A percentile compares a stretch with the other conserved stretches of the same genome.
Evolutionary conservation across 495 filamentous ascomycete genomes (phyloP).

Genomic region (Trichodelitschia bisporula): DNA sequence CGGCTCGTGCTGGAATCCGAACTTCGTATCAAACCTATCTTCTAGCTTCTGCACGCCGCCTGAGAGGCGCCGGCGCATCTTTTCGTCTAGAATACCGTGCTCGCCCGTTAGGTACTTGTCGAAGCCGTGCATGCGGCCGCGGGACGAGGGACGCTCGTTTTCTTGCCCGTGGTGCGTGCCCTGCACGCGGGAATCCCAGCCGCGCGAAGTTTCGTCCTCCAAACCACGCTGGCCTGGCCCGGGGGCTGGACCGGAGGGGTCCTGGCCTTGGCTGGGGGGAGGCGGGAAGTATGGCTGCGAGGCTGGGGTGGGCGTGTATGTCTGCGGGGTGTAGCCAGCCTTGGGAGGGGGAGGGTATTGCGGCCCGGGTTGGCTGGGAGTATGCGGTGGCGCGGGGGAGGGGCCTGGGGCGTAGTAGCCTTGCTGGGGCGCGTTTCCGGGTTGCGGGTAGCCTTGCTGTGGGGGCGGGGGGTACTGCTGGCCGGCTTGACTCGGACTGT

Average conservation of each 20-base stretch:
- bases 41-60: conserved; percentile 8
- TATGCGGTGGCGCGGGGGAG: no score
- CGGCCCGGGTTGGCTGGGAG: no score
- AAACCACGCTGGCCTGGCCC: conserved; percentile 9
- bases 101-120: no score
- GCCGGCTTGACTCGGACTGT: no score
- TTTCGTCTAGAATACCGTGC: conserved; percentile 5
- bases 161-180: conserved; percentile 6
- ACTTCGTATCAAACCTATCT: conserved; percentile 2
- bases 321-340: no score
- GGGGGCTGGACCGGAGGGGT: conserved; percentile 21
- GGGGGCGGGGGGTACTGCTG: no score
- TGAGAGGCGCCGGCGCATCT: conserved; percentile 6
- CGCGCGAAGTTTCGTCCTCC: conserved; percentile 14
- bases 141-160: neutral
- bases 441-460: no score
- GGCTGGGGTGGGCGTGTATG: no score
- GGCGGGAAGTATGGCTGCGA: conserved; percentile 3
- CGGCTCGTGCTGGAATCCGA: conserved; percentile 6
- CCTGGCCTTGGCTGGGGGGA: conserved; percentile 14
- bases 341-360: no score
- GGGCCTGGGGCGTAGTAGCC: no score
- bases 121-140: no score
- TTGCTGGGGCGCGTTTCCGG: no score
- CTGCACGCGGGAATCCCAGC: conserved; percentile 10